Evolutionary conservation across 2,329 filamentous ascomycete genomes (phyloP), one percentile per base, ranked within the genome.

Genomic region (Cladophialophora immunda): DNA sequence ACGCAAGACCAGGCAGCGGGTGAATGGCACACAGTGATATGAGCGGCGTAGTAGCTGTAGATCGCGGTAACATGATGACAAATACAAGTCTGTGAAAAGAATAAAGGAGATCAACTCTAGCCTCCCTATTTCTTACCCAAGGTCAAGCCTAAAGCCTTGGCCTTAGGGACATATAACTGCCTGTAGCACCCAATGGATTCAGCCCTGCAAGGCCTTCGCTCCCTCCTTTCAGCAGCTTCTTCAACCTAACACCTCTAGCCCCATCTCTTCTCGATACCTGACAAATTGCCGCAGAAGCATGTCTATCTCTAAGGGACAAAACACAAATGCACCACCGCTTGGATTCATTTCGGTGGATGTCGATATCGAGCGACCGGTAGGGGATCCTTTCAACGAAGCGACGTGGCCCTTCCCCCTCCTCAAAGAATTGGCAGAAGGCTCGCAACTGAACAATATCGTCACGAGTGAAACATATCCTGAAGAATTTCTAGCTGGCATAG

Each of bases 351-450:
- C 77, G 2, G 71, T 79, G 3, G 77, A 80, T 22, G 68, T 76
- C 56, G 69, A 73, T 63, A 73, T 81, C 56, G 71, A 74, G 41
- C 71, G 78, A 50, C 78, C 78, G 2, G 74, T 77, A 7, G 78
- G 79, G 0, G 79, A 81, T 64, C 72, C 75, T 3, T 79, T 75
- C 62, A 79, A 78, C 55, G 71, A 75, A 30, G 52, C 61, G 19
- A 80, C 78, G 22, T 80, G 78, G 78, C 69, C 71, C 1, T 81
- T 81, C 58, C 78, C 78, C 0, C 63, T 81, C 6, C 76, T 80
- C 38, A 76, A 73, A 25, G 76, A 79, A 68, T 72, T 69, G 27
- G 78, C 75, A 4, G 62, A 70, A 4, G 76, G 76, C 17, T 77
- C 78, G 0, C 59, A 63, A 4, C 75, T 75, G 27, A 72, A 73